phyloP scores from a whole-genome alignment of 2,329 filamentous ascomycete genomes.

The Fusarium multiceps region DNA sequence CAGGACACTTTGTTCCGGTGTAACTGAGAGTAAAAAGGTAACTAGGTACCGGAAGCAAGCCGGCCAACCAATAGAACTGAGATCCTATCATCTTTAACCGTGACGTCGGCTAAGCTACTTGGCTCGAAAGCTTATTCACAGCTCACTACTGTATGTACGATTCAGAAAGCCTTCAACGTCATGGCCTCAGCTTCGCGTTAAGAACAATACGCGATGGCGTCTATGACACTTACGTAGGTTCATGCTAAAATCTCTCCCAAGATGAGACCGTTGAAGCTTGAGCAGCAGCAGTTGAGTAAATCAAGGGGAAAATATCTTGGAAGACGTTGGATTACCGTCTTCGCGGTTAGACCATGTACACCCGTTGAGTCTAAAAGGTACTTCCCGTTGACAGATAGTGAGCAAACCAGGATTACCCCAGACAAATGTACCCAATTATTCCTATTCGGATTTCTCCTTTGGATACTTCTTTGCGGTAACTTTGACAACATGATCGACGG shows the following conservation, averaged over 20 bases:
- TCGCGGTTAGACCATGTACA: not conserved
- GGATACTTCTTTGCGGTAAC: conserved; percentile 10
- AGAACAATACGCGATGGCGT: conserved; percentile 1
- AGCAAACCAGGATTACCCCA: not conserved
- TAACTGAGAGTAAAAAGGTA: not conserved
- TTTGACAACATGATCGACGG: conserved; percentile 4
- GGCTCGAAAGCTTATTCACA: conserved; percentile 7
- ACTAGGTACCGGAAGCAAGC: not conserved
- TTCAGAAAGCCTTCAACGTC: conserved; percentile 17
- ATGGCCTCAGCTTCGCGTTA: not conserved
- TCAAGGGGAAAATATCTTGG: not conserved
- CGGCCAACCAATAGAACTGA: not conserved
- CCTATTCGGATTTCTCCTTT: not conserved
- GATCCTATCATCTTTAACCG: not conserved
- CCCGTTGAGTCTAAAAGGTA: conserved; percentile 20
- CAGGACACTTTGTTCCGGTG: not conserved
- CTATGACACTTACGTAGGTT: conserved; percentile 10
- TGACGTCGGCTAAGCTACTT: conserved; percentile 9
- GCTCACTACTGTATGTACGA: not conserved
- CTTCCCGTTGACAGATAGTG: not conserved
- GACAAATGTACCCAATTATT: not conserved
- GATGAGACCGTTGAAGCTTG: not conserved
- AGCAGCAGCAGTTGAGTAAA: not conserved
- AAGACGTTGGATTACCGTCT: not conserved
- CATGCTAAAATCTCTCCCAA: not conserved